A percentile compares a stretch with the other conserved stretches of the same genome.
phyloP scores from a whole-genome alignment of 331 rosid species.

The Ulmus americana region DNA sequence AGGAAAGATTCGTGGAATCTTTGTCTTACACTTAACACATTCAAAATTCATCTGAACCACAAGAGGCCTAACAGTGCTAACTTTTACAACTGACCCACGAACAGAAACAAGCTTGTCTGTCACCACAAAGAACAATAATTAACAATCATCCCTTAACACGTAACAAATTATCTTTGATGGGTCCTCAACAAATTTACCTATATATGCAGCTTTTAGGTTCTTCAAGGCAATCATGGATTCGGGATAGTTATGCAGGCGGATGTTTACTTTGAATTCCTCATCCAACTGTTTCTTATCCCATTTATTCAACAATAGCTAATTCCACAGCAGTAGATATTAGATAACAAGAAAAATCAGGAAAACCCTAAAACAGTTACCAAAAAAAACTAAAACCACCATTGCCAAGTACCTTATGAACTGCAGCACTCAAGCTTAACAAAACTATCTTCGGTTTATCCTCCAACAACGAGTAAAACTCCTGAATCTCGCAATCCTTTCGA shows the following conservation, averaged over 20 bases:
- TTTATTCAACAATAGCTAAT: slow-evolving; percentile 50
- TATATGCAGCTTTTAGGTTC: slow-evolving; percentile 86
- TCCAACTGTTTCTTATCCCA: slow-evolving; percentile 36
- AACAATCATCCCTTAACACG: slow-evolving; percentile 8
- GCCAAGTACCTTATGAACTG: slow-evolving; percentile 60
- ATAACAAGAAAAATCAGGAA: slow-evolving; percentile 5
- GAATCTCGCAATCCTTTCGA: slow-evolving; percentile 32
- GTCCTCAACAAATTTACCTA: slow-evolving; percentile 47
- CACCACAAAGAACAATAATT: slow-evolving; percentile 21
- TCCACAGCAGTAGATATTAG: neutral
- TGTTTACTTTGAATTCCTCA: slow-evolving; percentile 46
- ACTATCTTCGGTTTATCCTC: slow-evolving; percentile 64
- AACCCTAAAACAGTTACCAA: slow-evolving; percentile 1
- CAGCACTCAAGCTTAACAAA: slow-evolving; percentile 64
- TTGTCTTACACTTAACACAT: slow-evolving; percentile 73
- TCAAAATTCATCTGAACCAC: slow-evolving; percentile 72
- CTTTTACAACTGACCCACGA: slow-evolving; percentile 88
- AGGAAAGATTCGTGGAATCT: slow-evolving; percentile 53
- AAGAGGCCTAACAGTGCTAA: slow-evolving; percentile 73
- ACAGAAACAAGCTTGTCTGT: slow-evolving; percentile 89
- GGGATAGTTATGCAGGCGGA: slow-evolving; percentile 79
- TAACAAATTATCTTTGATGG: neutral
- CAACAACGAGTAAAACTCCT: slow-evolving; percentile 47
- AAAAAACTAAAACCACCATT: neutral
- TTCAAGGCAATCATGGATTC: slow-evolving; percentile 76